Percentiles rank a stretch among this genome's conserved stretches.
Conservation (phyloP, 2,329 filamentous ascomycete species). For the Nothomitra cinnamomea region DNA sequence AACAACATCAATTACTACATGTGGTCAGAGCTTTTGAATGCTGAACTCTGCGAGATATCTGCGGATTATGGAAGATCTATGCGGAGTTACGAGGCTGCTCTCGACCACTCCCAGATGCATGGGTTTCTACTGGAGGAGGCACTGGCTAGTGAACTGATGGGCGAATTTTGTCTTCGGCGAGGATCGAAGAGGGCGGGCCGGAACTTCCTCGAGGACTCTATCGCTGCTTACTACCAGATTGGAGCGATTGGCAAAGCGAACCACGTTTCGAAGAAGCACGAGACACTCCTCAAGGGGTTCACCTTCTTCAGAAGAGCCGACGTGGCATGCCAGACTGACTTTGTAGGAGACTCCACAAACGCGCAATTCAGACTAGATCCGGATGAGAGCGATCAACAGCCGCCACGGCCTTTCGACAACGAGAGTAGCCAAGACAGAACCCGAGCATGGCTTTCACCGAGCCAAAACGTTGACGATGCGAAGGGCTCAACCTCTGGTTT, state of each 20-base stretch:
- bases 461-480: background rate
- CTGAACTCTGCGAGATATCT: conserved; percentile 48
- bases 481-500: conserved; percentile 43
- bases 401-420: background rate
- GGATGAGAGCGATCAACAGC: conserved; percentile 4
- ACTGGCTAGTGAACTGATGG: conserved; percentile 56
- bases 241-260: conserved; percentile 53
- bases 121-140: conserved; percentile 55
- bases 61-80: conserved; percentile 41
- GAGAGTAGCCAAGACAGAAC: conserved; percentile 5
- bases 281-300: conserved; percentile 46
- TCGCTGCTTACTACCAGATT: conserved; percentile 50
- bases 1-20: conserved; percentile 54
- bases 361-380: conserved; percentile 17
- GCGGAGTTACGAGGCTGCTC: conserved; percentile 47
- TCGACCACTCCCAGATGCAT: conserved; percentile 55
- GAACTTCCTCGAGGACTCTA: conserved; percentile 48
- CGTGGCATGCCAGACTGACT: conserved; percentile 52
- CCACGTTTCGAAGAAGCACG: conserved; percentile 50
- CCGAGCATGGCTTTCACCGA: conserved; percentile 5
- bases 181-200: conserved; percentile 50
- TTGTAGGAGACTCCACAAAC: conserved; percentile 38
- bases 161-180: conserved; percentile 49
- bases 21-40: conserved; percentile 52
- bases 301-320: conserved; percentile 44